Conservation (phyloP, 2,329 filamentous ascomycete genomes). For the Karstenula rhodostoma region DNA sequence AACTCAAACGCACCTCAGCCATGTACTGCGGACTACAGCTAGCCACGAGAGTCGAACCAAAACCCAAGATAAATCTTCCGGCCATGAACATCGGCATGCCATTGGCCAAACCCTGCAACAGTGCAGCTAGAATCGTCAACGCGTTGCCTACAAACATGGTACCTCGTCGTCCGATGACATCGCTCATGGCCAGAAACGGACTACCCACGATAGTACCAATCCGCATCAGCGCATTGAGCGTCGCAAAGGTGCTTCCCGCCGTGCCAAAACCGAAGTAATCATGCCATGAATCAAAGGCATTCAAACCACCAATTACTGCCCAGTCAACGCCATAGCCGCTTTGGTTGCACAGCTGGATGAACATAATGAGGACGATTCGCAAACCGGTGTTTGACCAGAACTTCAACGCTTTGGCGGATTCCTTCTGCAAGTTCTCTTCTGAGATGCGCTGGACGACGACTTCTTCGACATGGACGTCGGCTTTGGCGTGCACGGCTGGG, state of each 20-base stretch:
- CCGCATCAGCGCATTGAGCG: conserved; percentile 53
- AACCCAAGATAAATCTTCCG: conserved; percentile 50
- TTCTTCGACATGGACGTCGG: conserved; percentile 51
- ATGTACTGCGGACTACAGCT: conserved; percentile 48
- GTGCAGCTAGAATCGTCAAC: conserved; percentile 55
- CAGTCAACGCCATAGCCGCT: conserved; percentile 60
- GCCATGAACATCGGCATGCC: conserved; percentile 49
- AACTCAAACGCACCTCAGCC: conserved; percentile 27
- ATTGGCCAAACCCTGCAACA: conserved; percentile 46
- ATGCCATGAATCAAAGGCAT: conserved; percentile 55
- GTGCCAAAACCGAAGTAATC: conserved; percentile 53
- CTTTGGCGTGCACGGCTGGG: conserved; percentile 18
- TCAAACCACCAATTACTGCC: conserved; percentile 59
- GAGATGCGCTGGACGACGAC: conserved; percentile 56
- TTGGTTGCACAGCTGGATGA: conserved; percentile 58
- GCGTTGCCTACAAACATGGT: conserved; percentile 58
- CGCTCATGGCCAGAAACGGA: conserved; percentile 55
- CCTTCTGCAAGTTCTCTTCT: conserved; percentile 55
- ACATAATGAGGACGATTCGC: conserved; percentile 54
- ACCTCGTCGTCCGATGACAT: conserved; percentile 57
- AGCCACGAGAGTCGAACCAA: conserved; percentile 49
- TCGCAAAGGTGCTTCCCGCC: conserved; percentile 51
- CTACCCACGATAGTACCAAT: conserved; percentile 51
- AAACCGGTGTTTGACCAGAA: conserved; percentile 54
- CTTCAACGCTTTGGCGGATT: conserved; percentile 53